Base-by-base conservation (phyloP, 139 green algal genomes). In the Chlorella sorokiniana region DNA sequence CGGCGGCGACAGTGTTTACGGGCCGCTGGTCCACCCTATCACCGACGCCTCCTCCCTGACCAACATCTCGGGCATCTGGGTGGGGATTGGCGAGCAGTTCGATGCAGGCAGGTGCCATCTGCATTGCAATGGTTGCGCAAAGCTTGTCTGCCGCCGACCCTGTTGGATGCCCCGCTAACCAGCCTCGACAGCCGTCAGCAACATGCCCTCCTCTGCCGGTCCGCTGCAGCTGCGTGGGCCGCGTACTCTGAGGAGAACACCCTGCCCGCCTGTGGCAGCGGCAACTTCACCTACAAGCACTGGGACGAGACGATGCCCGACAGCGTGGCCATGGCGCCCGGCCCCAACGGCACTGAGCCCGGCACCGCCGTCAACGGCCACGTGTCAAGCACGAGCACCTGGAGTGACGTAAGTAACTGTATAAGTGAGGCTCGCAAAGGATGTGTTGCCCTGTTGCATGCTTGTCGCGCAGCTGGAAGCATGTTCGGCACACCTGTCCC, bases 61-160 rank as follows among this genome's bases (percentile, higher is more conserved):
- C 25, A 33, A 33, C 25, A 68, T 68, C 61, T 68, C 61, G 11
- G 61, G 61, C 61, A 33, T 35, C 22, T 68, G 61, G 61, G 61
- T 68, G 25, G 61, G 61, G 11, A 68, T 68, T 35, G 61, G 61
- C 29, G 61, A 68, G 11, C 61, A 68, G 61, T 68, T 68, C 61
- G 61, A 68, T 35, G 61, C 61, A 37, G 10, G 61, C 23, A n/a
- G 29, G 23, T n/a, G n/a, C n/a, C n/a, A n/a, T n/a, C n/a, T n/a
- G n/a, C n/a, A n/a, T 11, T 16, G 16, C 48, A 11, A 25, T 16
- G 14, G 14, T 59, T 59, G 16, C 16, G 14, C 48, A 11, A 25
- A 25, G 14, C 48, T 16, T 59, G 48, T 59, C 25, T 68, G 18
- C 61, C 23, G 14, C 25, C n/a, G n/a, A n/a, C n/a, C n/a, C n/a